These are phyloP conservation scores for Thalassiosira livingstoniorum DNA, from an alignment of 352 stramenopile genomes.

Conservation along the genomic window DNA sequence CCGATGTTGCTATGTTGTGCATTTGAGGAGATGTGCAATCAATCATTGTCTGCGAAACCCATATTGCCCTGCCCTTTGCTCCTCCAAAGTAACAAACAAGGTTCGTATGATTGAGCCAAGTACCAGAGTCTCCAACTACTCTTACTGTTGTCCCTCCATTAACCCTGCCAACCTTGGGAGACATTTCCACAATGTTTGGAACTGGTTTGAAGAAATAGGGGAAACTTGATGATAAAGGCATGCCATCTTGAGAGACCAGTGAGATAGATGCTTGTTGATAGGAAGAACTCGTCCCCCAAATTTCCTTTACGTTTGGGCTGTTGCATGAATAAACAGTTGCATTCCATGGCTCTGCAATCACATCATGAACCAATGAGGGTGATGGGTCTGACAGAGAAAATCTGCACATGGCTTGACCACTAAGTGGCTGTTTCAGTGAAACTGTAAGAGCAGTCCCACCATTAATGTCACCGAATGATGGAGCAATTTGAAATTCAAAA, in stretches of 20 bases:
- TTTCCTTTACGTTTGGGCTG: conserved; percentile 29
- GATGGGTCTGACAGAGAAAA: conserved; percentile 6
- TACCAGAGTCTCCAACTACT: conserved; percentile 19
- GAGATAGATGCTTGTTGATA: neutral
- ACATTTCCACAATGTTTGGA: conserved; percentile 28
- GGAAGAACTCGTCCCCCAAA: no score
- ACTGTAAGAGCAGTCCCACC: conserved; percentile 11
- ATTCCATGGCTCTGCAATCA: neutral
- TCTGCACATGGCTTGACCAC: neutral
- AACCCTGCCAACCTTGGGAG: conserved; percentile 1
- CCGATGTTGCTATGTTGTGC: neutral
- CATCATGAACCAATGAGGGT: conserved; percentile 16
- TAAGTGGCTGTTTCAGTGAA: neutral
- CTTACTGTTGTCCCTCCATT: conserved; percentile 38
- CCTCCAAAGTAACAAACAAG: conserved; percentile 39
- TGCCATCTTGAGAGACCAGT: neutral
- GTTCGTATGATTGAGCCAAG: conserved; percentile 38
- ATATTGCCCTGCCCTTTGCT: conserved; percentile 28
- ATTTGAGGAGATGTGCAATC: conserved; percentile 29
- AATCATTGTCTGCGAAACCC: conserved; percentile 22
- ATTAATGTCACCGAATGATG: conserved; percentile 17
- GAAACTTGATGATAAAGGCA: conserved; percentile 1
- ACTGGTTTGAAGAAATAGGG: conserved; percentile 39
- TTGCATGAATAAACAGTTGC: conserved; percentile 19
- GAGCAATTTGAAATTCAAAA: conserved; percentile 12